A percentile compares a stretch with the other conserved stretches of the same genome.
These are phyloP conservation scores for Phytophthora melonis DNA, from an alignment of 352 stramenopile species.

Conservation along the genomic window DNA sequence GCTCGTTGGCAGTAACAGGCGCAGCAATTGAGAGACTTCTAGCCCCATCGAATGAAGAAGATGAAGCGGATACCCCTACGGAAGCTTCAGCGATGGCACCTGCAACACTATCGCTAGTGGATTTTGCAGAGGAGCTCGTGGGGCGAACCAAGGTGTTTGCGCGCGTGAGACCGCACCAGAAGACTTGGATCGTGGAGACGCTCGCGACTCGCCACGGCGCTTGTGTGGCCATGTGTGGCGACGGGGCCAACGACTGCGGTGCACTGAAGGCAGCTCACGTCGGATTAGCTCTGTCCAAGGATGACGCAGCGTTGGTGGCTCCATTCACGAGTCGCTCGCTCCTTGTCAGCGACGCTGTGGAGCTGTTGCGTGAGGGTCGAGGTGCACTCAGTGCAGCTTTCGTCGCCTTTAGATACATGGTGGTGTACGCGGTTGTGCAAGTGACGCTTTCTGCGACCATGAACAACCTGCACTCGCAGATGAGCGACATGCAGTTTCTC, in stretches of 20 bases:
- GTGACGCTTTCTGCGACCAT: conserved; percentile 74
- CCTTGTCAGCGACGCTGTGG: conserved; percentile 81
- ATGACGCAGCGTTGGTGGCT: conserved; percentile 91
- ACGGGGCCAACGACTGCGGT: conserved; percentile 92
- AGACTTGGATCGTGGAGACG: conserved; percentile 82
- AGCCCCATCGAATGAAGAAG: conserved; percentile 31
- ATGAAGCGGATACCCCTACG: conserved; percentile 4
- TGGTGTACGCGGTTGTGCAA: conserved; percentile 93
- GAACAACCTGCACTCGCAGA: conserved; percentile 69
- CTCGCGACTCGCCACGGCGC: conserved; percentile 61
- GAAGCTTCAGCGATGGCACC: conserved; percentile 6
- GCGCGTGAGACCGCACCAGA: conserved; percentile 77
- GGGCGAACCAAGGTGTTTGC: conserved; percentile 74
- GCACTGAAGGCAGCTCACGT: conserved; percentile 92
- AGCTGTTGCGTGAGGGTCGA: conserved; percentile 89
- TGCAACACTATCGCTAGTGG: conserved; percentile 15
- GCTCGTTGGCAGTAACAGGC: conserved; percentile 76
- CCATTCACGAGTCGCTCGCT: conserved; percentile 93
- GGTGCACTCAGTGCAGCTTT: conserved; percentile 92
- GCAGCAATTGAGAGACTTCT: conserved; percentile 62
- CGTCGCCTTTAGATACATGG: conserved; percentile 92
- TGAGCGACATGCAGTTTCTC: conserved; percentile 84
- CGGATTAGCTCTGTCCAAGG: conserved; percentile 88
- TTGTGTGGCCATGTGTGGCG: conserved; percentile 76
- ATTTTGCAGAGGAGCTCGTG: conserved; percentile 69